Conservation (phyloP, 352 stramenopile genomes). For the Phytophthora europaea region DNA sequence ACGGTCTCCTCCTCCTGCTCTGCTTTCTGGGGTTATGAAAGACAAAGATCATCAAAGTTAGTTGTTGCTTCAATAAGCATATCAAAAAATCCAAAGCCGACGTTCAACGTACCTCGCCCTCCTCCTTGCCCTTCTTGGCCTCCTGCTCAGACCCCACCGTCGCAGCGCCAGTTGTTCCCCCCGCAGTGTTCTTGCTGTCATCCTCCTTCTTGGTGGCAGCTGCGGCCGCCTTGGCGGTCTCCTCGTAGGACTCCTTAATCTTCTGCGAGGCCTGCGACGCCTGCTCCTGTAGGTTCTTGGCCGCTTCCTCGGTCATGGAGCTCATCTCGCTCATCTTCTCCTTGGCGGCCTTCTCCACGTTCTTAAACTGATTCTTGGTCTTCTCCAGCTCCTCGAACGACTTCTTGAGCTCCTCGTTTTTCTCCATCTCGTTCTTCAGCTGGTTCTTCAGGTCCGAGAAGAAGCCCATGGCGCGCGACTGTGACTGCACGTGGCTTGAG, state of each 20-base stretch:
- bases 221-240: constrained; percentile 39
- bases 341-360: constrained; percentile 69
- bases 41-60: constrained; percentile 2
- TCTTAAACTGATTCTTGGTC: constrained; percentile 77
- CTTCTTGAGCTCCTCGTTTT: constrained; percentile 86
- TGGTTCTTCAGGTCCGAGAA: constrained; percentile 86
- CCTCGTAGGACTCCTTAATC: constrained; percentile 65
- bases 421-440: constrained; percentile 83
- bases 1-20: constrained; percentile 42
- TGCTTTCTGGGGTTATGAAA: constrained; percentile 22
- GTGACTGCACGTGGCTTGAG: constrained; percentile 17
- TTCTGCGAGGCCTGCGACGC: constrained; percentile 69
- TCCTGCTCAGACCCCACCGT: constrained; percentile 26
- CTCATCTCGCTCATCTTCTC: constrained; percentile 73
- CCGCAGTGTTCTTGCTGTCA: neutral
- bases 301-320: constrained; percentile 63
- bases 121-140: constrained; percentile 20
- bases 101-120: constrained; percentile 27
- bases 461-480: constrained; percentile 73
- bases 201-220: constrained; percentile 22
- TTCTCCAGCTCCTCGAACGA: constrained; percentile 81
- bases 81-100: neutral
- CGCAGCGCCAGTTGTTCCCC: constrained; percentile 12
- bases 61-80: neutral
- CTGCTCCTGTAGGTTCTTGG: constrained; percentile 70